Base-by-base conservation (phyloP, 2,329 filamentous ascomycete genomes). In the Sclerotinia minor region DNA sequence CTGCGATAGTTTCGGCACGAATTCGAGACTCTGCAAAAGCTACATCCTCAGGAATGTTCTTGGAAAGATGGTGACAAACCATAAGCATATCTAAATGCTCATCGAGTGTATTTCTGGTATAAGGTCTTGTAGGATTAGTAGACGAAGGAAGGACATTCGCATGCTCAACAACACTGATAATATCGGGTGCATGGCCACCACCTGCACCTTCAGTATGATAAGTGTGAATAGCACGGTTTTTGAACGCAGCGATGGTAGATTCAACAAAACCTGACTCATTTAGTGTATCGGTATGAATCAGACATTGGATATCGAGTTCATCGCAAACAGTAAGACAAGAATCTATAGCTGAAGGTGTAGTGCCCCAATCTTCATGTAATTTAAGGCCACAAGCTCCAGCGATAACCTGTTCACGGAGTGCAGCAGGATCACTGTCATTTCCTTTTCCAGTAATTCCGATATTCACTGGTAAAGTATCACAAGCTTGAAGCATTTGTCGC, bases 261-360 rank as follows among this genome's bases (percentile, higher is more conserved):
- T 97, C 94, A 63, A 98, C 94, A 76, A 97, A 98, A n/a, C 94
- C 94, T 24, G 92, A 94, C 79, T 98, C 94, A 79, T 98, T 98
- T 70, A 98, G 86, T 0, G 94, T 97, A 78, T 98, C 94, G 0
- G 94, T 97, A 78, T 97, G 94, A 74, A 98, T 96, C 72, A 97
- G 87, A 72, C 92, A 96, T 79, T 98, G 94, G 35, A 98, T 87
- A 76, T 98, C 94, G 67, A 92, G 86, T 76, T 96, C 90, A 75
- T 98, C 94, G 78, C 94, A 97, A 54, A 97, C 90, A 1, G 81
- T 81, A 15, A 96, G 84, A 75, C 94, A 97, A 2, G 90, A 84
- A 78, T 98, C 94, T 75, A 98, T 98, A 29, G 92, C 93, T 1
- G 92, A 90, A 0, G 94, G 94, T 1, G 94, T 97, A 29, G 86